Evolutionary conservation across 805 yeast species (phyloP), one percentile per base, ranked within the genome.

Genomic region (Candida boleticola): DNA sequence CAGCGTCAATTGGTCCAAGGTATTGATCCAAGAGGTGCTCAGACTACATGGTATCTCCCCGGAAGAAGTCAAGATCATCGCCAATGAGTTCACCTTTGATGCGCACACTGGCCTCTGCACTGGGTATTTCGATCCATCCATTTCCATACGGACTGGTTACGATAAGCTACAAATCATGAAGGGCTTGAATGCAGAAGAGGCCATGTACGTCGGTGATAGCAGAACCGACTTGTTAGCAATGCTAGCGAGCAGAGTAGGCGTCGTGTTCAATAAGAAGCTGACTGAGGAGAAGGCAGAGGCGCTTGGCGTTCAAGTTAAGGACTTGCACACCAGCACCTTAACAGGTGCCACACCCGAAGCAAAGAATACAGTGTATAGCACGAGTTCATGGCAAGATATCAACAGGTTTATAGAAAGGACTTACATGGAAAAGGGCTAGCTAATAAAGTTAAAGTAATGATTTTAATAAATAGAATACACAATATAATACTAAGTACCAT

Each of bases 1-100:
- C 25, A 81, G 86, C 49, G 78, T 81, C 36, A 81, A 81, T 55
- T 82, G 88, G 88, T 75, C 84, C 5, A 64, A 70, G 1, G 17
- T 61, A 10, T 60, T 80, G 16, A 80, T 82, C 36, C 53, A 57
- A 22, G 61, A 62, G 36, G 59, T 64, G 3, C 49, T 67, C 16
- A 14, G 35, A 2, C 29, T 18, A 1, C 51, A 58, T 27, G 63
- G 63, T 1, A 46, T 46, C 3, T 45, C 44, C 48, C 55, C 25
- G 30, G 50, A 40, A 5, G 43, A 58, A 11, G 46, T 71, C 4
- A 43, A 47, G 5, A 64, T 80, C 2, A 43, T 71, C 4, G 72
- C 77, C 7, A 82, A 82, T 53, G 85, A 82, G 39, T 61, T 82
- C 18, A 73, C 66, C 41, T 62, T 67, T 41, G 65, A 58, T 25